phyloP scores from a whole-genome alignment of 208 protist species.

The Angomonas ambiguus region DNA sequence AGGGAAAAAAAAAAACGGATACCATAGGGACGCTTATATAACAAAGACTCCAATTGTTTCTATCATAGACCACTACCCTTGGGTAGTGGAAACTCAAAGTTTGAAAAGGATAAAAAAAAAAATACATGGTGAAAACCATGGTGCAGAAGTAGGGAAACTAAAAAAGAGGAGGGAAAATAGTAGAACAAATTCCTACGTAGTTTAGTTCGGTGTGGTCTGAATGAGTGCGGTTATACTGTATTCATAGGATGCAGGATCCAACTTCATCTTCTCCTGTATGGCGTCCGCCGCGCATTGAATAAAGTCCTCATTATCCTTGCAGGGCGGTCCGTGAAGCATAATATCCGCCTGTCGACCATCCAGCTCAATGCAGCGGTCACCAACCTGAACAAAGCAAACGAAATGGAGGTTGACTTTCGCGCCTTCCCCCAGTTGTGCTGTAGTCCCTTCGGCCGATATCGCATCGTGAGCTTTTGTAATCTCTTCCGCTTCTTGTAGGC shows the following conservation, averaged over 20 bases:
- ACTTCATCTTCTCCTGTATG: conserved; percentile 69
- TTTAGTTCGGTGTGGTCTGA: background rate
- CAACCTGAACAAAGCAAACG: conserved; percentile 84
- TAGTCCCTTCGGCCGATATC: conserved; percentile 61
- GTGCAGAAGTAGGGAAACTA: background rate
- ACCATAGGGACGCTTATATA: background rate
- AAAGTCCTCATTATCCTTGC: conserved; percentile 52
- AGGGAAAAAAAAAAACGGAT: background rate
- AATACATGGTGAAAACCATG: background rate
- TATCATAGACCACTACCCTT: too few relatives aligned
- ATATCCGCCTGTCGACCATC: conserved; percentile 89
- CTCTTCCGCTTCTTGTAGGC: background rate
- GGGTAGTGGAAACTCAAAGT: too few relatives aligned
- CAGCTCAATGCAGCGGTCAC: conserved; percentile 90
- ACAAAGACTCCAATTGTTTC: too few relatives aligned
- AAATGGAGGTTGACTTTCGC: conserved; percentile 92
- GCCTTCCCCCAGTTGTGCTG: conserved; percentile 51
- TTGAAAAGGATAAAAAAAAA: background rate
- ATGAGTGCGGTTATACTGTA: conserved; percentile 80
- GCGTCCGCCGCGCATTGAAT: conserved; percentile 55
- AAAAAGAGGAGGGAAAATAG: background rate
- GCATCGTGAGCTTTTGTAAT: conserved; percentile 57
- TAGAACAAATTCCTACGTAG: background rate
- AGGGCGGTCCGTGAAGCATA: conserved; percentile 70
- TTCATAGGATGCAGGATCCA: conserved; percentile 52